phyloP scores from a whole-genome alignment of 2,329 filamentous ascomycete species.

The Clarireedia paspali region DNA sequence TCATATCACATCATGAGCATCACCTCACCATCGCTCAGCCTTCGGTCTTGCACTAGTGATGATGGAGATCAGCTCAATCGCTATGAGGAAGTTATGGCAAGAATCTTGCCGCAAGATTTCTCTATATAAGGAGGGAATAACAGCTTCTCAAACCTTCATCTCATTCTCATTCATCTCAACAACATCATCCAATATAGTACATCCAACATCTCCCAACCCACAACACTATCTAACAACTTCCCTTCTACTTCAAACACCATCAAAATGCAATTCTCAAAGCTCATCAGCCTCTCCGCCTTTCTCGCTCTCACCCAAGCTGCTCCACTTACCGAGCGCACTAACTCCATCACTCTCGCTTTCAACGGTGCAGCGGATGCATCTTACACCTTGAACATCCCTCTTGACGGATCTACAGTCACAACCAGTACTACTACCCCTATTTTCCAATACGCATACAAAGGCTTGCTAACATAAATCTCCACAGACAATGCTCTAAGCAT shows the following conservation, averaged over 20 bases:
- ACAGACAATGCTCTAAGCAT: conserved; percentile 22
- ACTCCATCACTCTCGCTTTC: conserved; percentile 15
- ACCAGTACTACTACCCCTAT: conserved; percentile 12
- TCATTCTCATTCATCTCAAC: not conserved
- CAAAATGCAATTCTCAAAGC: conserved; percentile 18
- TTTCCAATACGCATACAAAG: not conserved
- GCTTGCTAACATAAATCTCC: not conserved
- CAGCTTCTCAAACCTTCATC: not conserved
- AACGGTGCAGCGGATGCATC: conserved; percentile 21
- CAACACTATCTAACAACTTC: not conserved
- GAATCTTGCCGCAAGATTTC: not conserved
- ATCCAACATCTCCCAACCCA: not conserved
- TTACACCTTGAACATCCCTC: conserved; percentile 18
- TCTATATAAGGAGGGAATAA: not conserved
- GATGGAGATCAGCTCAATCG: not conserved
- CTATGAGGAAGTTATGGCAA: not conserved
- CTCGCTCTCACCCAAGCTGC: conserved; percentile 15
- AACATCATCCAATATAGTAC: not conserved
- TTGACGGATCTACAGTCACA: conserved; percentile 11
- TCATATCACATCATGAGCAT: not conserved
- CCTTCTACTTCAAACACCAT: not conserved
- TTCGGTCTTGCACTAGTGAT: not conserved
- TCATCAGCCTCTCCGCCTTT: conserved; percentile 14
- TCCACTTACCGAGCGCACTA: conserved; percentile 9
- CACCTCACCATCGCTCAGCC: not conserved